Base-by-base conservation (phyloP, 1,139 yeast species). In the Kodamaea derodonti region DNA sequence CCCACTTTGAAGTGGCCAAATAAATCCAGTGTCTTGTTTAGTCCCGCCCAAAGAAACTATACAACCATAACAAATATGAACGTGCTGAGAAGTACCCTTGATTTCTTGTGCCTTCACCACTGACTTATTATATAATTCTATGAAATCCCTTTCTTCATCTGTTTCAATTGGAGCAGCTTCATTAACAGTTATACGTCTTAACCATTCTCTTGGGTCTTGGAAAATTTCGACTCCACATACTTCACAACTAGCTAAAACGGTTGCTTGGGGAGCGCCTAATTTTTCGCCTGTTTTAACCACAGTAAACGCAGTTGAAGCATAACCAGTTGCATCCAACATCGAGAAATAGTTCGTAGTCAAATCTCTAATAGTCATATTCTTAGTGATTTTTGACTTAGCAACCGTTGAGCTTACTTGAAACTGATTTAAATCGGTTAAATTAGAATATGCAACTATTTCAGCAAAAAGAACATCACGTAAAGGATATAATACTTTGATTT, bases 251-350 rank as follows among this genome's bases (percentile, higher is more conserved):
- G 41, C 48, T 3, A 37, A 18, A 2, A 42, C 38, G 8, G 42
- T 35, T 4, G 38, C 45, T n/a, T 48, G 54, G 0, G 86, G 87
- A 8, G 72, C 72, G 1, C 77, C 78, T 33, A 92, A 62, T 55
- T 92, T 90, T 34, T 80, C 81, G 9, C 95, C 95, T 0, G 95
- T 90, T 43, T 86, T 80, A 10, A 88, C 90, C 14, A 92, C 97
- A 0, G 98, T 90, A 0, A 97, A 84, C 2, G 94, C 92, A 3
- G 94, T 87, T 34, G 95, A 87, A 0, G 96, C 87, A 51, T 88
- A 90, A 6, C 84, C 95, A 8, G 75, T 66, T 7, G 62, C 71
- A 50, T 88, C 96, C 24, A 90, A 77, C 28, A 72, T 72, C 24
- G 65, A 70, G 49, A 88, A 87, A 56, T 92, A 92, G 36, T 80